Evolutionary conservation across 805 yeast species (phyloP).

Genomic region (Starmerella ratchasimensis): DNA sequence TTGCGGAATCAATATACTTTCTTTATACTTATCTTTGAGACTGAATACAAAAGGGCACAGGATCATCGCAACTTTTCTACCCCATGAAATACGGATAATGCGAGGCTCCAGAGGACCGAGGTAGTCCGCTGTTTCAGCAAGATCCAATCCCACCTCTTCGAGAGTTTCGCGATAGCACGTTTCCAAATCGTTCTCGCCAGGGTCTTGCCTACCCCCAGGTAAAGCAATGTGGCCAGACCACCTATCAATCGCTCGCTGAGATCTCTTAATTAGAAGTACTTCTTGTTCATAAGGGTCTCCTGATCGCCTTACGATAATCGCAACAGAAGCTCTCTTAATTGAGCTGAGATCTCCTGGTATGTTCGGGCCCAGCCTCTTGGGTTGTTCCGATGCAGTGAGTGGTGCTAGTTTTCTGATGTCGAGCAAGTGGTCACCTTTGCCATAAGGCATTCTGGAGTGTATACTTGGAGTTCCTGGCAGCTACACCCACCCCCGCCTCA

Average conservation of each 20-base stretch:
- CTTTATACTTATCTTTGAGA: conserved; percentile 16
- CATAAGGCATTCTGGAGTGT: too few species aligned
- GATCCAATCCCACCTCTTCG: conserved; percentile 31
- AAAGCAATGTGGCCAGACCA: conserved; percentile 33
- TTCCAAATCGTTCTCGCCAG: conserved; percentile 24
- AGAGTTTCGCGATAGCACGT: conserved; percentile 28
- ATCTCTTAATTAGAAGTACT: conserved; percentile 28
- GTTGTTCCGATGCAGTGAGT: conserved; percentile 1
- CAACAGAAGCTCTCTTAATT: conserved; percentile 5
- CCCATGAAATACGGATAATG: conserved; percentile 26
- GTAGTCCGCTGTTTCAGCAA: conserved; percentile 19
- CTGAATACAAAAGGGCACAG: conserved; percentile 28
- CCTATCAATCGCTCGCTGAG: conserved; percentile 26
- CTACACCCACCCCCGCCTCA: too few species aligned
- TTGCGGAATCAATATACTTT: conserved; percentile 21
- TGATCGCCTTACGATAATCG: conserved; percentile 5
- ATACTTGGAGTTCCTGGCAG: too few species aligned
- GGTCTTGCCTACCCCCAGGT: conserved; percentile 31
- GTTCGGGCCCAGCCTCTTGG: conserved; percentile 1
- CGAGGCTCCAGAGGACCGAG: conserved; percentile 29
- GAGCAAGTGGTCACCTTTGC: too few species aligned
- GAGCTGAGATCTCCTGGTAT: conserved; percentile 3
- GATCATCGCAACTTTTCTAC: conserved; percentile 24
- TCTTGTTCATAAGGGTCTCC: conserved; percentile 18
- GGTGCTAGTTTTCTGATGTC: conserved; percentile 1